Base-by-base conservation (phyloP, 1,284 basidiomycete species). In the Ceratobasidium sp. region DNA sequence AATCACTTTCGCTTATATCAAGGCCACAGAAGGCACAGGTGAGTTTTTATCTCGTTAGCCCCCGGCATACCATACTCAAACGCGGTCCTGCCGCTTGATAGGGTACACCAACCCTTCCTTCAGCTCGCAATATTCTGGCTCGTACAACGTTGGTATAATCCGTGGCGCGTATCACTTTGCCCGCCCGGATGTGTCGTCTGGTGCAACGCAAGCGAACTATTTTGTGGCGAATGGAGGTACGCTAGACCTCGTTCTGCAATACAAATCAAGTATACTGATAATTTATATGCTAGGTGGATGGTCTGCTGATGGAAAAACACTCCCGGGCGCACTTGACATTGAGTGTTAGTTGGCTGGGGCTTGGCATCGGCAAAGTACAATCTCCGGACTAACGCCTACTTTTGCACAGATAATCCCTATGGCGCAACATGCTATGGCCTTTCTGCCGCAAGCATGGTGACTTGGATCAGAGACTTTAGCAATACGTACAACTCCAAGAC, bases 11-110 rank as follows among this genome's bases (percentile, higher is more conserved):
- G 89, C 85, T 11, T 91, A 87, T 81, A 91, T 92, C 86, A 92
- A 92, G 81, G 91, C 90, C 13, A 92, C 91, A 5, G 90, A 92
- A 81, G 89, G 90, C 17, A 91, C 88, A 49, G 82, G 86, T 90
- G 77, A 79, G 82, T 77, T 54, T 63, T 75, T 47, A 63, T 76
- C 28, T 58, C 53, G 68, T 75, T 31, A 4, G 31, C 2, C 26
- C 23, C 13, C 20, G 60, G 7, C 64, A 56, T 5, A 61, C 49
- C 26, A 28, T 2, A 3, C 54, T 71, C 37, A 71, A 35, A 33
- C 20, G 66, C 51, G 53, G 35, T 28, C 6, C 10, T 17, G 56
- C 20, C 47, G 49, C 20, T 17, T 31, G 15, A 35, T 49, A 84
- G 84, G 65, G 13, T 84, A 85, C 56, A 80, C 76, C 15, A 82